These are phyloP conservation scores for Chloranthus sessilifolius DNA, from an alignment of 164 flowering plant species.

Conservation along the genomic window DNA sequence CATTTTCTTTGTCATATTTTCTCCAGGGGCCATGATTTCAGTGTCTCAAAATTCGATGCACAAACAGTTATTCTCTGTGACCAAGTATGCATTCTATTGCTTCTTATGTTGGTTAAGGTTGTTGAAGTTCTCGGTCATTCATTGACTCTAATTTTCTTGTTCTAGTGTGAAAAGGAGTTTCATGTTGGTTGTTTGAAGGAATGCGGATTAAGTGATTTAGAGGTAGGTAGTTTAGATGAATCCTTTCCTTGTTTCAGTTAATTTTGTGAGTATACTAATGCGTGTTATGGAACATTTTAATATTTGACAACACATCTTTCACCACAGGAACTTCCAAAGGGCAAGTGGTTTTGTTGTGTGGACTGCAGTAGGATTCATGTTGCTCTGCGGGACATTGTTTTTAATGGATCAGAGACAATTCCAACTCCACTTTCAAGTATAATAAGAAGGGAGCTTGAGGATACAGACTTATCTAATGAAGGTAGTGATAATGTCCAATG, in stretches of 20 bases:
- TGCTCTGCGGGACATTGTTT: slow-evolving; percentile 38
- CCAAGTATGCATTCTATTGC: slow-evolving; percentile 49
- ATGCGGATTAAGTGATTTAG: slow-evolving; percentile 59
- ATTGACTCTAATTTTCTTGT: slow-evolving; percentile 14
- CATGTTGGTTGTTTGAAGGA: slow-evolving; percentile 86
- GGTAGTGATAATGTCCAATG: slow-evolving; percentile 40
- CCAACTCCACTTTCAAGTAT: slow-evolving; percentile 34
- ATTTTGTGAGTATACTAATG: slow-evolving; percentile 1
- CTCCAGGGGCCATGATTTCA: slow-evolving; percentile 80
- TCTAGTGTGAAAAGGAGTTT: slow-evolving; percentile 86
- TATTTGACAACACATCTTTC: slow-evolving; percentile 4
- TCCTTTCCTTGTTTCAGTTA: neutral
- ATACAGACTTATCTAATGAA: slow-evolving; percentile 33
- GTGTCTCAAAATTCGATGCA: slow-evolving; percentile 55
- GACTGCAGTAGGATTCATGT: slow-evolving; percentile 57
- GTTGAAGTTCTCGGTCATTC: no score
- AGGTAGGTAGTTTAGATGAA: slow-evolving; percentile 39
- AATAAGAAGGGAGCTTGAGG: slow-evolving; percentile 41
- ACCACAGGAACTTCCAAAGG: slow-evolving; percentile 72
- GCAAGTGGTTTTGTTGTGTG: slow-evolving; percentile 81
- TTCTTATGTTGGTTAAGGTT: neutral
- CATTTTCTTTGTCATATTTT: neutral
- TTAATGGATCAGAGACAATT: slow-evolving; percentile 38
- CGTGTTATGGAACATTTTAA: neutral
- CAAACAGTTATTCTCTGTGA: slow-evolving; percentile 87